Conservation (phyloP, 306 rosid genomes). For the Casuarina cunninghamiana region DNA sequence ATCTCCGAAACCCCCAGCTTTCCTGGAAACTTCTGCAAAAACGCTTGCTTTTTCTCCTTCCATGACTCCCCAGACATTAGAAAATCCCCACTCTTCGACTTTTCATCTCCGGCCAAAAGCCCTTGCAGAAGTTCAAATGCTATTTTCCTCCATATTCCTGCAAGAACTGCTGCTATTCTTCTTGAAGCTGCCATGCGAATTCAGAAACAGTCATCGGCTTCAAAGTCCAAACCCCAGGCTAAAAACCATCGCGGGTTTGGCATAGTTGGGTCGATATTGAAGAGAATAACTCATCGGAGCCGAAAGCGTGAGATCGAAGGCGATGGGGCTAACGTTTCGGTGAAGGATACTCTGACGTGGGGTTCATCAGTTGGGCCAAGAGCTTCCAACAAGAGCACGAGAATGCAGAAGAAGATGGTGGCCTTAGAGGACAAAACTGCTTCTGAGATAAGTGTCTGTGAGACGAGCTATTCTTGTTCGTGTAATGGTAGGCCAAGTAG, state of each 20-base stretch:
- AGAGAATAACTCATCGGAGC: conserved; percentile 40
- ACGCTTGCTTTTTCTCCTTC: conserved; percentile 60
- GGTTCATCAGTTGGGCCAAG: conserved; percentile 40
- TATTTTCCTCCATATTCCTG: conserved; percentile 70
- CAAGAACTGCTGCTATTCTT: conserved; percentile 69
- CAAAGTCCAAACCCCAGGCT: conserved; percentile 39
- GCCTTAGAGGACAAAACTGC: conserved; percentile 14
- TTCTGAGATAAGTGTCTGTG: conserved; percentile 8
- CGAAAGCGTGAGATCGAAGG: conserved; percentile 36
- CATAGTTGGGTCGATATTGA: conserved; percentile 67
- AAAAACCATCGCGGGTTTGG: conserved; percentile 42
- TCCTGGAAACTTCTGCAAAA: conserved; percentile 44
- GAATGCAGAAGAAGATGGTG: conserved; percentile 5
- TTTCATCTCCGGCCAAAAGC: conserved; percentile 50
- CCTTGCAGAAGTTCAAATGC: conserved; percentile 54
- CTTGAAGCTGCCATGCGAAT: conserved; percentile 82
- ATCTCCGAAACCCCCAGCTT: conserved; percentile 29
- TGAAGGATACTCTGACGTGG: conserved; percentile 41
- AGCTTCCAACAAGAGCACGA: conserved; percentile 9
- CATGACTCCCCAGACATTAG: conserved; percentile 56
- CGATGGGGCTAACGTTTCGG: conserved; percentile 27
- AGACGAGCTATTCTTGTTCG: conserved; percentile 30
- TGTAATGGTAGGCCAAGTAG: conserved; percentile 55
- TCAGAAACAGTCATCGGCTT: conserved; percentile 53
- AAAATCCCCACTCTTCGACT: conserved; percentile 70